Conservation (phyloP, 495 filamentous ascomycete species). For the Cercophora newfieldiana region DNA sequence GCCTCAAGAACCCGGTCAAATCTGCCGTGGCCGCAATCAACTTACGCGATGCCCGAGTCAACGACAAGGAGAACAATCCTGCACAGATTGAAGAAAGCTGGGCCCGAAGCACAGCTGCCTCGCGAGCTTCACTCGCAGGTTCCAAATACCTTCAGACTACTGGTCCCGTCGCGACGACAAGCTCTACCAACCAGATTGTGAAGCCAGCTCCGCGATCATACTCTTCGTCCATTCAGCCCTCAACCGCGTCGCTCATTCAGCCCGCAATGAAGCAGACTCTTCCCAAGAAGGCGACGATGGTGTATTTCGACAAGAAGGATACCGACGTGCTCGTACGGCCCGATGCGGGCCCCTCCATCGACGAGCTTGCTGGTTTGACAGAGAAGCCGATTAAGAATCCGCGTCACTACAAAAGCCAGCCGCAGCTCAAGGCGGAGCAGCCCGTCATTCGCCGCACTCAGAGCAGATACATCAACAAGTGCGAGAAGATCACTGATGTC, state of each 20-base stretch:
- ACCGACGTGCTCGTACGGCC: not conserved
- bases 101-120: not conserved
- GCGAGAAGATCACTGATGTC: slow-evolving; percentile 25
- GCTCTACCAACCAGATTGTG: slow-evolving; percentile 13
- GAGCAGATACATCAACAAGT: slow-evolving; percentile 29
- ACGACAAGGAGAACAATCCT: slow-evolving; percentile 44
- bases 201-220: slow-evolving; percentile 10
- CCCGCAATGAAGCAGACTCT: slow-evolving; percentile 46
- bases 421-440: slow-evolving; percentile 33
- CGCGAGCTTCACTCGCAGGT: slow-evolving; percentile 14
- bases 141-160: slow-evolving; percentile 20
- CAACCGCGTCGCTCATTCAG: slow-evolving; percentile 13
- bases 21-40: slow-evolving; percentile 31
- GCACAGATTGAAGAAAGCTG: slow-evolving; percentile 2
- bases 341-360: slow-evolving; percentile 15
- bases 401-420: slow-evolving; percentile 49
- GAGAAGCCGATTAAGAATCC: slow-evolving; percentile 36
- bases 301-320: slow-evolving; percentile 64
- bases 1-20: slow-evolving; percentile 25
- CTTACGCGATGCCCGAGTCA: slow-evolving; percentile 48
- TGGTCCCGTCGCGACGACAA: not conserved
- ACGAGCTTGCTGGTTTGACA: slow-evolving; percentile 26
- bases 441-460: slow-evolving; percentile 34
- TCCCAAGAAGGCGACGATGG: slow-evolving; percentile 60
- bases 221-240: slow-evolving; percentile 4